Conservation (phyloP, 106 monocot species). For the Dendrobium huoshanense region DNA sequence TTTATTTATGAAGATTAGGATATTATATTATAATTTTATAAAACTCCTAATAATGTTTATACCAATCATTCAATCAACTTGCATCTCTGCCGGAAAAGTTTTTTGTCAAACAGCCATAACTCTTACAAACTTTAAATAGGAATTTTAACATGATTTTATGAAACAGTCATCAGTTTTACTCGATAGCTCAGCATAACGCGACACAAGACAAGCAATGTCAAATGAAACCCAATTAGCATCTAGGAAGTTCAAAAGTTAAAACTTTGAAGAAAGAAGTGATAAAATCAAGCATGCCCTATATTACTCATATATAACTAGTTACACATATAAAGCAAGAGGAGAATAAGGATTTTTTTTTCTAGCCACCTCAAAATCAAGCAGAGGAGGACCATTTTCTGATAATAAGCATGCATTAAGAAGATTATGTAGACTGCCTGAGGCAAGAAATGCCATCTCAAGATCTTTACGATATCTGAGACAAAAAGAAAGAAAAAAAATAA, state of each 20-base stretch:
- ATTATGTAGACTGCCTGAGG: constrained; percentile 72
- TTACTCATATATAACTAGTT: neutral
- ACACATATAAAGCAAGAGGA: neutral
- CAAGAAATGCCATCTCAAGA: constrained; percentile 58
- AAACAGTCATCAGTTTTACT: neutral
- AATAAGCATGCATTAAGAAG: constrained; percentile 76
- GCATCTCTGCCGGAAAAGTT: neutral
- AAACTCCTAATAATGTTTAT: neutral
- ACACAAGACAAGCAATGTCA: neutral
- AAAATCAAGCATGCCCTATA: neutral
- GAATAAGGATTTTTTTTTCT: neutral
- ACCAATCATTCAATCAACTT: neutral
- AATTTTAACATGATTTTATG: neutral
- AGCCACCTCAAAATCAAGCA: constrained; percentile 95
- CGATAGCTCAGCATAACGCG: neutral
- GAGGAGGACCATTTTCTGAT: constrained; percentile 87
- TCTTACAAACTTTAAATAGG: neutral
- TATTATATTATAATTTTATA: neutral
- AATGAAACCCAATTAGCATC: neutral
- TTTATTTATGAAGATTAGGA: neutral
- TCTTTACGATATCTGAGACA: constrained; percentile 73
- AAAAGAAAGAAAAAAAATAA: neutral
- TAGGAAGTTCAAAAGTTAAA: neutral
- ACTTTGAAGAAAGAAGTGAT: neutral
- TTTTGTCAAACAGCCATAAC: neutral